These are phyloP conservation scores for Sophora flavescens DNA, from an alignment of 306 rosid genomes.

Conservation along the genomic window DNA sequence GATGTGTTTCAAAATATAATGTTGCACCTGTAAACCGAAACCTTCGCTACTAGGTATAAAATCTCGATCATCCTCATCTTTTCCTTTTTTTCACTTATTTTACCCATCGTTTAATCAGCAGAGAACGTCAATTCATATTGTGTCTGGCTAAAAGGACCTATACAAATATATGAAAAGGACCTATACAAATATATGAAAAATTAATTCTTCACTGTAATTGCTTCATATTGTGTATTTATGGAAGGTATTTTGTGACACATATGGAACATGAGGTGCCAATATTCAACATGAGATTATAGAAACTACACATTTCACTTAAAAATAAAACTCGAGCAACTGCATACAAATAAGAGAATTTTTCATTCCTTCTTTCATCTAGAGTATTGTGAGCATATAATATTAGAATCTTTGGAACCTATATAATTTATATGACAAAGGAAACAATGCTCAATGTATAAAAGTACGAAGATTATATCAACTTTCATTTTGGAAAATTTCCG, in stretches of 20 bases:
- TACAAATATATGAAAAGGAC: no score
- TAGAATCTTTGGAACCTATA: no score
- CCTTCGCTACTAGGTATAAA: no score
- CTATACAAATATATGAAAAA: background rate
- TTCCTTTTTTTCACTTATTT: no score
- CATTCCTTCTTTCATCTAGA: slow-evolving; percentile 46
- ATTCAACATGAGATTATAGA: slow-evolving; percentile 1
- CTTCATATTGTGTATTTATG: slow-evolving; percentile 1
- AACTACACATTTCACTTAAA: slow-evolving; percentile 11
- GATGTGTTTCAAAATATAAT: no score
- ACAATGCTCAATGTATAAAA: slow-evolving; percentile 34
- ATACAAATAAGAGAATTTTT: slow-evolving; percentile 34
- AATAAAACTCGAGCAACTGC: slow-evolving; percentile 11
- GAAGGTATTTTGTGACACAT: background rate
- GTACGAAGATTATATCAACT: slow-evolving; percentile 32
- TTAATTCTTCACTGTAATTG: slow-evolving; percentile 23
- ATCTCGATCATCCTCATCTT: no score
- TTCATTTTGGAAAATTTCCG: slow-evolving; percentile 78
- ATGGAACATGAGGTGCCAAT: slow-evolving; percentile 31
- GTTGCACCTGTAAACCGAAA: no score
- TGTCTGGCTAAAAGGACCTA: no score
- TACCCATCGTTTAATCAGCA: no score
- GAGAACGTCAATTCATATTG: no score
- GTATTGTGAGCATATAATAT: slow-evolving; percentile 41
- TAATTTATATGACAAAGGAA: no score